Evolutionary conservation across 176 grass and related monocot species (phyloP), one percentile per base, ranked within the genome.

Genomic region (Elymus sibiricus): DNA sequence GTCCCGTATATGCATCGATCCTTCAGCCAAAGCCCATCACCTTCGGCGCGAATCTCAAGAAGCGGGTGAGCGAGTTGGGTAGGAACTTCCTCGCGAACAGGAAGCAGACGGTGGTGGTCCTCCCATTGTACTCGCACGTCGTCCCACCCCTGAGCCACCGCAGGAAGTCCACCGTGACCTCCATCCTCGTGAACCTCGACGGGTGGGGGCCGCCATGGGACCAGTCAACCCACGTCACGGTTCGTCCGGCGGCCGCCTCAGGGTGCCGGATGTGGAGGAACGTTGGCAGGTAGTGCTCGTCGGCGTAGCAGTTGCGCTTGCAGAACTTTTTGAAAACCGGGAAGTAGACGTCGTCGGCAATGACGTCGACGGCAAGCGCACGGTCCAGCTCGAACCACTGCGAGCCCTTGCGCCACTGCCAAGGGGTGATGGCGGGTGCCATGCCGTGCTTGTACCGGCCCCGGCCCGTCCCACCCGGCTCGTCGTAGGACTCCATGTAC

Each of bases 361-460:
- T 26, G 6, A 93, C 47, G 10, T 87, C 84, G 11, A 29, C 14
- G 2, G 94, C 87, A 17, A 95, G 70, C 2, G 2, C 5, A 5
- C 94, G 89, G 51, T 95, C 91, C 1, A 93, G 22, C 40, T 95
- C 94, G 17, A 95, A 95, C 94, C 94, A 95, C 62, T 95, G 87
- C 0, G 94, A 95, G 25, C 94, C 91, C 80, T 95, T 95, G 47
- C 94, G 81, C 94, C 91, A 95, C 84, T 95, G 91, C 1, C 11
- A 5, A 1, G 38, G 14, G 9, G 79, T 7, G 1, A 95, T 60
- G 4, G 25, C 2, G 3, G 91, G 89, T 27, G 46, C 31, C 94
- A 95, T 95, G 26, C 42, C 43, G 22, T 47, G 87, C 34, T 38
- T 79, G 84, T 93, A 93, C 0, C 94, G 89, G 12, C 94, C 89